Percentiles rank a stretch among this genome's conserved stretches.
Conservation (phyloP, 2,329 filamentous ascomycete species). For the Fusarium anthophilum region DNA sequence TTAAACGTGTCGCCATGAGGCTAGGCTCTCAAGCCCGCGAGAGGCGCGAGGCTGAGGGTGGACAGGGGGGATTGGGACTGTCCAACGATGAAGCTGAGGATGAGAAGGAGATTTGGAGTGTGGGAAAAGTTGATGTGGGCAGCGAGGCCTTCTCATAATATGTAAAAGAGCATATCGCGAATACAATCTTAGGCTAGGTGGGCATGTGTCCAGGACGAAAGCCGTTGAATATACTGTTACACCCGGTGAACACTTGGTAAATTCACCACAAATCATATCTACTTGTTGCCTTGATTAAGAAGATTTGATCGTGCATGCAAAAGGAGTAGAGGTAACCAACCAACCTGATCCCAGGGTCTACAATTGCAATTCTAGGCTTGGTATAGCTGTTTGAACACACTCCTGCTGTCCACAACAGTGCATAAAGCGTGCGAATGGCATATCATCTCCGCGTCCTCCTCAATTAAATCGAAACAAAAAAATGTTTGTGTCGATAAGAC, state of each 20-base stretch:
- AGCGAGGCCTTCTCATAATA: constrained; percentile 36
- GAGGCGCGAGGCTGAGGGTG: constrained; percentile 89
- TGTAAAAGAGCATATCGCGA: not conserved
- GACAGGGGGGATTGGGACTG: constrained; percentile 83
- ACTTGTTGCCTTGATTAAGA: not conserved
- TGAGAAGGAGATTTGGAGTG: constrained; percentile 94
- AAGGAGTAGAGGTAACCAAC: not conserved
- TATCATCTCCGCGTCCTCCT: not conserved
- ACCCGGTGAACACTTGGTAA: not conserved
- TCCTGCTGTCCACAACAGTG: not conserved
- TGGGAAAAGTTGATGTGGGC: constrained; percentile 80
- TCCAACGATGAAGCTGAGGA: constrained; percentile 94
- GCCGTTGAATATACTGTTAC: not conserved
- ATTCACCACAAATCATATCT: not conserved
- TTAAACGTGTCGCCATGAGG: constrained; percentile 88
- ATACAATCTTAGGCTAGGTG: not conserved
- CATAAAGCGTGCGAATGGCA: not conserved
- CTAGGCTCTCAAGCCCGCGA: constrained; percentile 89
- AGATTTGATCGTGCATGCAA: not conserved
- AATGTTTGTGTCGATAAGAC: not conserved
- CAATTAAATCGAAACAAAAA: not conserved
- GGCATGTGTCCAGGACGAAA: not conserved
- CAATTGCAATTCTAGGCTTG: not conserved
- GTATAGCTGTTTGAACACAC: not conserved
- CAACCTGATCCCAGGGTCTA: not conserved